These are phyloP conservation scores for Cercospora citrullina DNA, from an alignment of 2,329 filamentous ascomycete species.

Conservation along the genomic window DNA sequence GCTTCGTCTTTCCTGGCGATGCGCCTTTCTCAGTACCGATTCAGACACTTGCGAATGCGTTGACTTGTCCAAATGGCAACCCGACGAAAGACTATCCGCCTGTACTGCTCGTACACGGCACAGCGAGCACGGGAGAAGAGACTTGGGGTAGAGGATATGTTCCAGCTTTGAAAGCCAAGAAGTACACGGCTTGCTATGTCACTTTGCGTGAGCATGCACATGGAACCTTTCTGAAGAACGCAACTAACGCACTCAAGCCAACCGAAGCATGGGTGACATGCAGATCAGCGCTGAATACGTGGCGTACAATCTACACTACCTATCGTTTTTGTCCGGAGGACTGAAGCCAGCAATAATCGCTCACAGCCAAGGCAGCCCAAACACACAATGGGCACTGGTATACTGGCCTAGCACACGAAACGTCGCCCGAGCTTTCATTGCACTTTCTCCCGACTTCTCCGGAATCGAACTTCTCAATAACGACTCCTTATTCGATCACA, in stretches of 20 bases:
- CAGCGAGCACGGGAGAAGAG: slow-evolving; percentile 33
- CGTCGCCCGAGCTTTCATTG: slow-evolving; percentile 32
- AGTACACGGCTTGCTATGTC: slow-evolving; percentile 38
- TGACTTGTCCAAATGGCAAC: slow-evolving; percentile 36
- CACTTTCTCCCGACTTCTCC: slow-evolving; percentile 35
- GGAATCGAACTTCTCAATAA: slow-evolving; percentile 33
- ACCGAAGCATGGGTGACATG: slow-evolving; percentile 37
- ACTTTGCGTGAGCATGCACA: slow-evolving; percentile 29
- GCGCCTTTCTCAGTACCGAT: slow-evolving; percentile 33
- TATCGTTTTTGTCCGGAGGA: slow-evolving; percentile 32
- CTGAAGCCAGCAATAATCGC: slow-evolving; percentile 32
- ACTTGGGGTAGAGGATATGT: slow-evolving; percentile 36
- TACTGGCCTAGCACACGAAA: slow-evolving; percentile 36
- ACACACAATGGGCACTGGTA: slow-evolving; percentile 37
- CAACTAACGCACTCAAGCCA: slow-evolving; percentile 18
- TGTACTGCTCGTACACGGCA: slow-evolving; percentile 37
- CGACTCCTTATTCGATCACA: slow-evolving; percentile 22
- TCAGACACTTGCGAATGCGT: slow-evolving; percentile 28
- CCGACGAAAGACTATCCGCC: slow-evolving; percentile 30
- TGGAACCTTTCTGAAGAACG: not conserved
- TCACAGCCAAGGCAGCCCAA: slow-evolving; percentile 36
- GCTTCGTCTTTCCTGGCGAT: slow-evolving; percentile 32
- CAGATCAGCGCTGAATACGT: slow-evolving; percentile 37
- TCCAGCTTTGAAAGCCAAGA: slow-evolving; percentile 32
- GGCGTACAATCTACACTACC: slow-evolving; percentile 35